These are phyloP conservation scores for Colletotrichum sp. DNA, from an alignment of 2,329 filamentous ascomycete genomes.

Conservation along the genomic window DNA sequence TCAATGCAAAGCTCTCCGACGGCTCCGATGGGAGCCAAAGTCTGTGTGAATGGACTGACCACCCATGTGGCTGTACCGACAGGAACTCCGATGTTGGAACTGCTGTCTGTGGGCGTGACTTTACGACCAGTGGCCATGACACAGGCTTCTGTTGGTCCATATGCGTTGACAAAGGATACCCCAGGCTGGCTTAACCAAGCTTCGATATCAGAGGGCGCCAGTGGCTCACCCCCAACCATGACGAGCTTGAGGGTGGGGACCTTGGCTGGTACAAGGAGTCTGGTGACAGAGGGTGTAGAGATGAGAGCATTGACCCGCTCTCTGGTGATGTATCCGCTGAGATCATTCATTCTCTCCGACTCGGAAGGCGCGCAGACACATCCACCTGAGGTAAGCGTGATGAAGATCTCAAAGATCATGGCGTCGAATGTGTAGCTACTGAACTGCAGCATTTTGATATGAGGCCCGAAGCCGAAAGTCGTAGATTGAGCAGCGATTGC, in stretches of 20 bases:
- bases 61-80: constrained; percentile 31
- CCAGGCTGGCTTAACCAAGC: neutral
- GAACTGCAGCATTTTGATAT: constrained; percentile 40
- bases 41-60: constrained; percentile 27
- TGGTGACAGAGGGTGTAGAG: constrained; percentile 50
- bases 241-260: neutral
- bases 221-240: neutral
- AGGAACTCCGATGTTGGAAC: neutral
- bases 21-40: constrained; percentile 30
- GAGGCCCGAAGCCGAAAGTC: neutral
- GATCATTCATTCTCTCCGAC: constrained; percentile 51
- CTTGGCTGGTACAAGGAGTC: neutral
- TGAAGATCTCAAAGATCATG: constrained; percentile 55
- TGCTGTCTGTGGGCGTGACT: neutral
- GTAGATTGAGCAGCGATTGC: neutral
- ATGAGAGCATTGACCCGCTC: constrained; percentile 57
- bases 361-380: constrained; percentile 63
- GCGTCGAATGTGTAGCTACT: constrained; percentile 59
- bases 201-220: neutral
- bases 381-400: constrained; percentile 58
- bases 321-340: constrained; percentile 52
- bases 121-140: neutral
- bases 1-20: constrained; percentile 20
- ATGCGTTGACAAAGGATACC: neutral
- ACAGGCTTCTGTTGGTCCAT: constrained; percentile 3